Evolutionary conservation across 1,139 yeast genomes (phyloP).

Genomic region (Pichia sp.): DNA sequence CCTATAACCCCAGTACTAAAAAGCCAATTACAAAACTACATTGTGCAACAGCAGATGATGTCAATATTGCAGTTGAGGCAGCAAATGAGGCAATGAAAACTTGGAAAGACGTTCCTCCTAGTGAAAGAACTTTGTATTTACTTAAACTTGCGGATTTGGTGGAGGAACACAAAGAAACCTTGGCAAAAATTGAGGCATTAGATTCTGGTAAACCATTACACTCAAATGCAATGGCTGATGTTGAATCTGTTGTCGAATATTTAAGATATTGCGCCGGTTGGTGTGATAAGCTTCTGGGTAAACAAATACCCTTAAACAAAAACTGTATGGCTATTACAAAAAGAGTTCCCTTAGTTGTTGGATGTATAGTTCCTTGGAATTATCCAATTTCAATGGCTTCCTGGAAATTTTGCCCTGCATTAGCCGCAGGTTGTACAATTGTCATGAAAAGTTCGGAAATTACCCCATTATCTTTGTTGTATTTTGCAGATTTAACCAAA

Average conservation of each 20-base stretch:
- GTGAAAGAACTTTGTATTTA: slow-evolving; percentile 36
- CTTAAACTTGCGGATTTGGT: slow-evolving; percentile 45
- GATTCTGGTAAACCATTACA: slow-evolving; percentile 55
- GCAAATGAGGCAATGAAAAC: slow-evolving; percentile 62
- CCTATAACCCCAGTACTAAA: slow-evolving; percentile 47
- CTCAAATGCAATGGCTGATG: slow-evolving; percentile 49
- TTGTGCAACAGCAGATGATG: slow-evolving; percentile 50
- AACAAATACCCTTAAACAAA: slow-evolving; percentile 58
- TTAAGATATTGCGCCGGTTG: slow-evolving; percentile 75
- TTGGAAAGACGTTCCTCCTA: slow-evolving; percentile 41
- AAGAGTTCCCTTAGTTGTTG: slow-evolving; percentile 70
- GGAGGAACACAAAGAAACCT: slow-evolving; percentile 37
- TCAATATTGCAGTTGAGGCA: slow-evolving; percentile 67
- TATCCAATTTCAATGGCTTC: slow-evolving; percentile 64
- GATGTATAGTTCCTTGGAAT: slow-evolving; percentile 71
- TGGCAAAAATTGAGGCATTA: slow-evolving; percentile 49
- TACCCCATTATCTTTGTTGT: slow-evolving; percentile 56
- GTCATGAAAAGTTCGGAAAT: slow-evolving; percentile 58
- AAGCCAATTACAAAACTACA: slow-evolving; percentile 41
- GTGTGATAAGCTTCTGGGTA: slow-evolving; percentile 68
- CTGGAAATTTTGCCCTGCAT: slow-evolving; percentile 66
- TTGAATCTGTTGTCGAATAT: slow-evolving; percentile 51
- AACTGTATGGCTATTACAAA: slow-evolving; percentile 68
- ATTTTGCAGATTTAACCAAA: slow-evolving; percentile 42
- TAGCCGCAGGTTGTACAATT: slow-evolving; percentile 62